Evolutionary conservation across 2,329 filamentous ascomycete species (phyloP), one percentile per base, ranked within the genome.

Genomic region (Colletotrichum eleusines): DNA sequence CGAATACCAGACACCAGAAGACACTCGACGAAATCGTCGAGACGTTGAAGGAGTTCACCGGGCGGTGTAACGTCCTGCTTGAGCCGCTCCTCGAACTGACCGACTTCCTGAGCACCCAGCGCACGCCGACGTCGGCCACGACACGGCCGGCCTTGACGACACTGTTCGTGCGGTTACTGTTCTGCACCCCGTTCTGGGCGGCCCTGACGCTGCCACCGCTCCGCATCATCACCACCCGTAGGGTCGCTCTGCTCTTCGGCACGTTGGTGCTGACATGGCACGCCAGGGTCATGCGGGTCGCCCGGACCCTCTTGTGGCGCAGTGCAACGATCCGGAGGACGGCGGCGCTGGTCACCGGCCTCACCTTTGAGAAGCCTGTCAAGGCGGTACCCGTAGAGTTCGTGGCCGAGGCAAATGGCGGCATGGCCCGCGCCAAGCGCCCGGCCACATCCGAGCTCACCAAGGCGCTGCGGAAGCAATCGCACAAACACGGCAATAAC

Each of bases 21-120:
- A 98, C 94, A 61, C 82, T 99, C 63, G 96, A 99, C 79, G 96
- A 99, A 82, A 99, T 99, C 72, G 93, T 99, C 67, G 95, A 98
- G 76, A 97, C 94, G 0, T 83, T 99, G 54, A 94, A 94, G 79
- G 90, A 94, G 74, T 94, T 99, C 75, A 98, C 95, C 0, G 92
- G 92, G 6, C 89, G 96, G 59, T 98, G 96, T 81, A 97, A 98
- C 80, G 92, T 97, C 63, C 84, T 99, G 23, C 87, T 98, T 62
- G 95, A 98, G 76, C 96, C 96, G 3, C 87, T 98, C 66, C 85
- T 97, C 54, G 90, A 93, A 74, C 86, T 98, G 79, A 98, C 95
- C 7, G 95, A 98, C 79, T 98, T 98, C 77, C 86, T 99, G 33
- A 96, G 93, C 71, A 97, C 94, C 0, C 94, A 98, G 79, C 89